Percentiles rank a stretch among this genome's conserved stretches.
phyloP scores from a whole-genome alignment of 2,329 filamentous ascomycete species.

The Coleophoma eucalyptorum region DNA sequence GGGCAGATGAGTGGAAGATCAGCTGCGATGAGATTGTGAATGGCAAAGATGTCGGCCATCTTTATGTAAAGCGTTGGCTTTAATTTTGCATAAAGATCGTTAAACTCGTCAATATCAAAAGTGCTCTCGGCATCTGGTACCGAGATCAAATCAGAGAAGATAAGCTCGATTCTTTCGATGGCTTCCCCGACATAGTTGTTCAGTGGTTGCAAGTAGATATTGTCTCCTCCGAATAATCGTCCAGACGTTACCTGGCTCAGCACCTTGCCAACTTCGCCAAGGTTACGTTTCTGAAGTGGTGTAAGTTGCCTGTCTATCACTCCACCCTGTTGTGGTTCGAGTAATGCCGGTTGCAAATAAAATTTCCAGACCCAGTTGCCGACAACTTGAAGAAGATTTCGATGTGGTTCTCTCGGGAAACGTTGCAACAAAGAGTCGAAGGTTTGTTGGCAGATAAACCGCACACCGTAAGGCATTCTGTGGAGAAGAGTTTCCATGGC shows the following conservation, averaged over 20 bases:
- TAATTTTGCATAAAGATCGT: constrained; percentile 92
- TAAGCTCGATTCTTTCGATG: constrained; percentile 71
- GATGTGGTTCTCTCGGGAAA: constrained; percentile 77
- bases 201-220: constrained; percentile 91
- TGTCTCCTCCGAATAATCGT: constrained; percentile 86
- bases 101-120: constrained; percentile 98
- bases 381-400: constrained; percentile 76
- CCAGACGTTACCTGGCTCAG: constrained; percentile 86
- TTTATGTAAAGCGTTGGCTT: constrained; percentile 99
- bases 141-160: constrained; percentile 74
- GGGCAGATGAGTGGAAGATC: constrained; percentile 78
- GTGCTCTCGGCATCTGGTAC: constrained; percentile 85
- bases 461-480: constrained; percentile 88
- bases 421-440: constrained; percentile 73
- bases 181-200: constrained; percentile 89
- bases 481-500: constrained; percentile 79
- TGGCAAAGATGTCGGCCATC: constrained; percentile 94
- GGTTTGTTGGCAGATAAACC: constrained; percentile 83
- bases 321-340: constrained; percentile 88
- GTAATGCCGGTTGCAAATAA: constrained; percentile 85
- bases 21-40: constrained; percentile 81
- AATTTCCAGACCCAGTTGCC: constrained; percentile 92
- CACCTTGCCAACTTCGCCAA: constrained; percentile 88
- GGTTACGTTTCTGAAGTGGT: constrained; percentile 88
- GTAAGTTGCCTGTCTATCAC: constrained; percentile 87